phyloP scores from a whole-genome alignment of 2,329 filamentous ascomycete species.

The Plectosphaerella cucumerina region DNA sequence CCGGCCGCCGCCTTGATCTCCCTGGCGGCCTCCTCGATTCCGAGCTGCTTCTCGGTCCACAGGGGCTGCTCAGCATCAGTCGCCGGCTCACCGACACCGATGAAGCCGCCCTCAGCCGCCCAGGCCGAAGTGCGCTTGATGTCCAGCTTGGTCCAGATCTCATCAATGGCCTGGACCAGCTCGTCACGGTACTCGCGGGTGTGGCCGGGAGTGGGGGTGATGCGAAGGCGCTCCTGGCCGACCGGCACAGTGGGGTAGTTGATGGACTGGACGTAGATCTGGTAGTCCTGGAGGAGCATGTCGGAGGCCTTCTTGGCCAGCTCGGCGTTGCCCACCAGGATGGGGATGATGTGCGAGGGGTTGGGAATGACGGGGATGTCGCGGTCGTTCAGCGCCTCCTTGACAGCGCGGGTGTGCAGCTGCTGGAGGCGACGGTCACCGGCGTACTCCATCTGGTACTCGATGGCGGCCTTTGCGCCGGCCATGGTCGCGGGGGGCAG shows the following conservation, averaged over 20 bases:
- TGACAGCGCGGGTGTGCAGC: constrained; percentile 91
- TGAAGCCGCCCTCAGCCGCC: constrained; percentile 87
- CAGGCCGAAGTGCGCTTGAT: constrained; percentile 94
- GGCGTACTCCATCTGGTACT: constrained; percentile 83
- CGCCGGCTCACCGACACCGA: constrained; percentile 78
- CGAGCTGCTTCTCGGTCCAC: constrained; percentile 88
- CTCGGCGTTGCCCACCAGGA: constrained; percentile 91
- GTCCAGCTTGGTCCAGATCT: constrained; percentile 81
- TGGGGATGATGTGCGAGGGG: constrained; percentile 91
- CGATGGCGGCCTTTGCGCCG: constrained; percentile 83
- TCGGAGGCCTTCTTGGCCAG: constrained; percentile 90
- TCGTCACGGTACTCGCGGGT: constrained; percentile 79
- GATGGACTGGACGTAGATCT: constrained; percentile 97
- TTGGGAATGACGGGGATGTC: constrained; percentile 98
- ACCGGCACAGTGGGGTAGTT: constrained; percentile 98
- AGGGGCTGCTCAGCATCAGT: constrained; percentile 64
- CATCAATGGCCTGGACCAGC: constrained; percentile 77
- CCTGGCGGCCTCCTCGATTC: constrained; percentile 61
- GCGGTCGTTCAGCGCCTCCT: constrained; percentile 70
- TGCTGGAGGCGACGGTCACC: constrained; percentile 91
- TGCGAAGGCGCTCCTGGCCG: constrained; percentile 92
- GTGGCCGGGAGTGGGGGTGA: constrained; percentile 94
- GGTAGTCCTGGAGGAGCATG: constrained; percentile 81
- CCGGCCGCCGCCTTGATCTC: constrained; percentile 47
- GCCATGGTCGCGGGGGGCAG: constrained; percentile 96